Base-by-base conservation (phyloP, 345 rosid genomes). In the Draba incana region DNA sequence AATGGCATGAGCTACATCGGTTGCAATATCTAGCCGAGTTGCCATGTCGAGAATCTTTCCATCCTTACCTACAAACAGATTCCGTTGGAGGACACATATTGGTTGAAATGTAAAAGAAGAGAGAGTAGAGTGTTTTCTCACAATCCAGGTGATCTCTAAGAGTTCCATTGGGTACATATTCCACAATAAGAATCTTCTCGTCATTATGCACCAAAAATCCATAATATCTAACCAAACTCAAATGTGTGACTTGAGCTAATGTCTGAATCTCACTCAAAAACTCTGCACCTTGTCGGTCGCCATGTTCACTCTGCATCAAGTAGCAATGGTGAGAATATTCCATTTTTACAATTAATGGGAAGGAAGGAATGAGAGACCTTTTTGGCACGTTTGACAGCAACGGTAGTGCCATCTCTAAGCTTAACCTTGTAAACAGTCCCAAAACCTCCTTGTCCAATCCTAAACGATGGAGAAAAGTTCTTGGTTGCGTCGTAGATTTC, bases 141-240 rank as follows among this genome's bases (percentile, higher is more conserved):
- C 99, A 78, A 49, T 94, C 97, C 85, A 94, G 82, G 79, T 91
- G 97, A 48, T 91, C 90, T 65, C 99, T 78, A 48, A 94, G 90
- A 69, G 84, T 94, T 71, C 99, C 99, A 64, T 91, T 94, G 10
- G 96, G 70, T 42, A 91, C 92, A 81, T 86, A 85, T 80, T 94
- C 99, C 16, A 87, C 86, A 41, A 89, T 62, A 5, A 94, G 77
- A 77, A 91, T 67, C 79, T 87, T 87, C 71, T 94, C 99, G 39
- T 89, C 92, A 62, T 62, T 71, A 35, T 83, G 83, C 58, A 86
- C 83, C 71, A 94, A 37, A 69, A 46, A 89, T 41, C 99, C 99
- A 57, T 82, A 91, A 45, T 84, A 82, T 71, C 53, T 94, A 2
- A 94, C 97, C 79, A 94, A 62, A 78, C 83, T 86, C 81, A 94